These are phyloP conservation scores for Coemansia umbellata DNA, from an alignment of 192 early-diverging fungal genomes.

Conservation along the genomic window DNA sequence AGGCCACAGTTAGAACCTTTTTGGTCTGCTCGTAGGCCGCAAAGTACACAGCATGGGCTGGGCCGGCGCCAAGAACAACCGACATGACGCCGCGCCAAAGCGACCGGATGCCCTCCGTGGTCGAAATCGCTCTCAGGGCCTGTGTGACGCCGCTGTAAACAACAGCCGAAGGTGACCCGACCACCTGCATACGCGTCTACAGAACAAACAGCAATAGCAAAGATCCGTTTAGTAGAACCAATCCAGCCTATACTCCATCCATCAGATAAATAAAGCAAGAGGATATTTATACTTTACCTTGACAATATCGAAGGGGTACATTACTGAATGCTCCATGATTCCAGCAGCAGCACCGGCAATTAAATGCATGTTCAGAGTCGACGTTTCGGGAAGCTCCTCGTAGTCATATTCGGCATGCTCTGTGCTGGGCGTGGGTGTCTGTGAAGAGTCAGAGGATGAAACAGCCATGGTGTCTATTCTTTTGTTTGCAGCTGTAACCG, in stretches of 20 bases:
- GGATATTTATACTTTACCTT: conserved; percentile 65
- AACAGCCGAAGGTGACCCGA: conserved; percentile 62
- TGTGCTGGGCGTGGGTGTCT: background rate
- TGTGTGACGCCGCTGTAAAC: conserved; percentile 69
- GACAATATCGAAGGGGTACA: conserved; percentile 92
- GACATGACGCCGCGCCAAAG: conserved; percentile 93
- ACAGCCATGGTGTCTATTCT: background rate
- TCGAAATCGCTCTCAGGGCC: conserved; percentile 65
- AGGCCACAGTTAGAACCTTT: conserved; percentile 57
- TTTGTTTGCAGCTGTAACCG: background rate
- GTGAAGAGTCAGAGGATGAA: background rate
- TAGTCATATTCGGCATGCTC: conserved; percentile 73
- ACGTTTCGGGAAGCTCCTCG: conserved; percentile 83
- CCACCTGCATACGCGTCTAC: conserved; percentile 92
- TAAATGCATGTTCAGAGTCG: conserved; percentile 75
- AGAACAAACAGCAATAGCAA: too few species aligned
- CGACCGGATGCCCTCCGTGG: conserved; percentile 72
- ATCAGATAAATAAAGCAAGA: background rate
- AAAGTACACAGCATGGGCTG: conserved; percentile 95
- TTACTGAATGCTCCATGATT: conserved; percentile 93
- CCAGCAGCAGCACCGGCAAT: conserved; percentile 94
- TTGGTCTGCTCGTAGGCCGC: conserved; percentile 92
- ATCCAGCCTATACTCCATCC: too few species aligned
- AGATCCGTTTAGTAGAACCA: too few species aligned
- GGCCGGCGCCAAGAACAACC: conserved; percentile 89